Evolutionary conservation across 2,329 filamentous ascomycete species (phyloP).

Genomic region (Coleophoma cylindrospora): DNA sequence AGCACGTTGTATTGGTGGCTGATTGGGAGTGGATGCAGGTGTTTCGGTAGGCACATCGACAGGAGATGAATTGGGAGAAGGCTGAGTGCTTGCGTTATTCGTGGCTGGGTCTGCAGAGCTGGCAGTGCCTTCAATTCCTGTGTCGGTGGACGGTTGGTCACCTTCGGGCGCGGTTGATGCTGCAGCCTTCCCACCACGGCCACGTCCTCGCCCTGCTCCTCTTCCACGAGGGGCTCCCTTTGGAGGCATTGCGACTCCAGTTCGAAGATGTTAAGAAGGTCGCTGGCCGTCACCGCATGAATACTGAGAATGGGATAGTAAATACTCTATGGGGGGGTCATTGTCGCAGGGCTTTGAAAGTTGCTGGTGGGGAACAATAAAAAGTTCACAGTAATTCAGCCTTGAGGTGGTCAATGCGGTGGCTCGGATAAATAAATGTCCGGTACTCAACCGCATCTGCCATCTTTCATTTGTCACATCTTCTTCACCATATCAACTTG

Average conservation of each 20-base stretch:
- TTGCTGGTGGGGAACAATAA: too few species aligned
- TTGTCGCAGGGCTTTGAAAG: too few species aligned
- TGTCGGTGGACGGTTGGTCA: constrained; percentile 2
- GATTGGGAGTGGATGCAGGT: constrained; percentile 22
- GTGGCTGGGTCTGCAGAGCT: background rate
- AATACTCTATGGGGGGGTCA: too few species aligned
- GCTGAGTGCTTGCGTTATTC: background rate
- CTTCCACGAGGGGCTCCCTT: constrained; percentile 13
- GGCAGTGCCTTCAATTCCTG: constrained; percentile 2
- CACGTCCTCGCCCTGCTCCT: constrained; percentile 6
- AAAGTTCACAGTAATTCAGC: too few species aligned
- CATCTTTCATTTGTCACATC: too few species aligned
- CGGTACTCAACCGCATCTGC: too few species aligned
- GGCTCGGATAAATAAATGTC: too few species aligned
- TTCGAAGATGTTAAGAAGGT: too few species aligned
- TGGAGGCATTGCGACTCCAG: constrained; percentile 16
- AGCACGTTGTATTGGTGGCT: constrained; percentile 2
- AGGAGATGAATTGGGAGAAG: constrained; percentile 23
- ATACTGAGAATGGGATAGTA: too few species aligned
- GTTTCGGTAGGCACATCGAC: constrained; percentile 22
- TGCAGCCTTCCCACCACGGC: constrained; percentile 14
- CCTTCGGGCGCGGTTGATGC: constrained; percentile 1
- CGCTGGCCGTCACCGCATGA: too few species aligned
- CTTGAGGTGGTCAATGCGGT: too few species aligned
- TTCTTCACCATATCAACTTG: too few species aligned